phyloP scores from a whole-genome alignment of 164 flowering plant genomes.

The Aristolochia contorta region DNA sequence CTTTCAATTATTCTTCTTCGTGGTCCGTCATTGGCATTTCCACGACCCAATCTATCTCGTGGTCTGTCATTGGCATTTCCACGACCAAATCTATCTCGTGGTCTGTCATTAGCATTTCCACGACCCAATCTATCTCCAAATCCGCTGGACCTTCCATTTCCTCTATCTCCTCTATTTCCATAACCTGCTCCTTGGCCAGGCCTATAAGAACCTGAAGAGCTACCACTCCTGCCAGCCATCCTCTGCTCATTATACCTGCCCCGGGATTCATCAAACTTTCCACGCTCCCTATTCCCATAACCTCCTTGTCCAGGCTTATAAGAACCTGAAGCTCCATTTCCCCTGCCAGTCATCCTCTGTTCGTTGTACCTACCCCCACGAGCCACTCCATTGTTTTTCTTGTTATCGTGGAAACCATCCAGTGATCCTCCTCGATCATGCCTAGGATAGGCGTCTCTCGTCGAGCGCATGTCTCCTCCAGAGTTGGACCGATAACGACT shows the following conservation, averaged over 20 bases:
- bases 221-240: conserved; percentile 10
- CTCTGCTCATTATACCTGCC: conserved; percentile 12
- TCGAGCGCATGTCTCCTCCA: conserved; percentile 7
- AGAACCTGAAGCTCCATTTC: conserved; percentile 3
- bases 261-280: conserved; percentile 17
- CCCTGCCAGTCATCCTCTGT: conserved; percentile 11
- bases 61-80: too few species aligned
- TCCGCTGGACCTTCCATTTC: conserved; percentile 7
- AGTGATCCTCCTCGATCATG: conserved; percentile 18
- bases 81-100: conserved; percentile 18
- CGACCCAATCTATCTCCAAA: conserved; percentile 15
- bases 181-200: conserved; percentile 15
- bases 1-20: conserved; percentile 45
- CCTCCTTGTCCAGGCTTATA: conserved; percentile 16
- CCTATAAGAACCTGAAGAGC: conserved; percentile 11
- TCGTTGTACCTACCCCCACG: conserved; percentile 3
- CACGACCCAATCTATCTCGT: conserved; percentile 16
- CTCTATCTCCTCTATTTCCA: conserved; percentile 10
- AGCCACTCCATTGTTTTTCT: neutral
- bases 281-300: conserved; percentile 19
- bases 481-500: conserved; percentile 13
- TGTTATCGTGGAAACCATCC: conserved; percentile 12
- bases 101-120: conserved; percentile 28
- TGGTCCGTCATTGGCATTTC: conserved; percentile 30
- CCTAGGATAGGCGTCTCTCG: conserved; percentile 15